Evolutionary conservation across 306 rosid species (phyloP).

Genomic region (Lathyrus tuberosus): DNA sequence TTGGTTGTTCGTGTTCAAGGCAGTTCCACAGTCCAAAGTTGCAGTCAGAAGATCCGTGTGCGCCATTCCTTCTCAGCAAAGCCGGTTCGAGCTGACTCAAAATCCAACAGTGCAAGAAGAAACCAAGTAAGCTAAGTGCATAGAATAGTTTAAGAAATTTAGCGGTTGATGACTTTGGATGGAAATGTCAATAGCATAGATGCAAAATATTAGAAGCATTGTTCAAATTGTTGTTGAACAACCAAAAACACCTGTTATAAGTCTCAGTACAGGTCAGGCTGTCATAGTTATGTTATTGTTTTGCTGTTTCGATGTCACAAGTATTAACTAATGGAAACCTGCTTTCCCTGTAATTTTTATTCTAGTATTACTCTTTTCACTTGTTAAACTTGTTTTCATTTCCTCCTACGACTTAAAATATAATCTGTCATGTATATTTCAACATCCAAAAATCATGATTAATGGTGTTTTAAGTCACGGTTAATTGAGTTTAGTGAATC

Average conservation of each 20-base stretch:
- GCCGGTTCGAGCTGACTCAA: slow-evolving; percentile 56
- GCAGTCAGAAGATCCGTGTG: slow-evolving; percentile 55
- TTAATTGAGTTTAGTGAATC: too few species aligned
- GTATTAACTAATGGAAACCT: slow-evolving; percentile 11
- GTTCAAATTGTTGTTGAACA: slow-evolving; percentile 2
- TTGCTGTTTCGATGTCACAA: background rate
- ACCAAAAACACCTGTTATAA: slow-evolving; percentile 11
- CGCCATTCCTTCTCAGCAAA: slow-evolving; percentile 73
- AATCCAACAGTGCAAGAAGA: slow-evolving; percentile 57
- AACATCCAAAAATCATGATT: too few species aligned
- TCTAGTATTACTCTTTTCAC: background rate
- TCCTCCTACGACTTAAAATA: background rate
- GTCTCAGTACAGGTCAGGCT: slow-evolving; percentile 32
- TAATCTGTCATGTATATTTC: too few species aligned
- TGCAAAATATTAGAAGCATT: background rate
- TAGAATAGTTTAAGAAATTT: slow-evolving; percentile 38
- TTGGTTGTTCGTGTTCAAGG: slow-evolving; percentile 70
- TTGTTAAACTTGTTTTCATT: background rate
- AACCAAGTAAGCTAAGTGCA: slow-evolving; percentile 44
- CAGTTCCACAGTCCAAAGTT: slow-evolving; percentile 57
- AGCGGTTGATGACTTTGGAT: slow-evolving; percentile 29
- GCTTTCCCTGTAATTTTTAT: background rate
- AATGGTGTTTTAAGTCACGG: too few species aligned
- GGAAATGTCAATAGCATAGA: slow-evolving; percentile 29
- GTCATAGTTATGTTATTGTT: slow-evolving; percentile 11